phyloP scores from a whole-genome alignment of 768 basidiomycete species.

The Piloderma croceum region DNA sequence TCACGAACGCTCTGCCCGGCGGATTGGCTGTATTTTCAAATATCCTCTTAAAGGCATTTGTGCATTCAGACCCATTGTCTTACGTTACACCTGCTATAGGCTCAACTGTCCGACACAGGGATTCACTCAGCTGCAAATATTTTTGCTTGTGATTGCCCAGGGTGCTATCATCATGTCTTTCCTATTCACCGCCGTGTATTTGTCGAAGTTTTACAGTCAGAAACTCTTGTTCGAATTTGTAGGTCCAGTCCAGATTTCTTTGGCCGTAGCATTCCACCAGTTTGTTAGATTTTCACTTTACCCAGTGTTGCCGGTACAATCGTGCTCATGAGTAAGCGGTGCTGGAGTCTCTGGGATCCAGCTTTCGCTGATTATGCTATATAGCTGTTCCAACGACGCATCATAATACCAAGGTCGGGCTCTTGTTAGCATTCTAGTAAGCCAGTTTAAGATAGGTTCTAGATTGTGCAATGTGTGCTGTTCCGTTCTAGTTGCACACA shows the following conservation, averaged over 20 bases:
- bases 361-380: neutral
- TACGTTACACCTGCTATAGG: neutral
- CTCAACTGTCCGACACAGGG: slow-evolving; percentile 24
- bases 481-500: slow-evolving; percentile 33
- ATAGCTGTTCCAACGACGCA: slow-evolving; percentile 34
- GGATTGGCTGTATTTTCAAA: slow-evolving; percentile 50
- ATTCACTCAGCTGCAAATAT: slow-evolving; percentile 43
- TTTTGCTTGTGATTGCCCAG: slow-evolving; percentile 46
- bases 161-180: slow-evolving; percentile 39
- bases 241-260: slow-evolving; percentile 7
- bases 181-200: slow-evolving; percentile 37
- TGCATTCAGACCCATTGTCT: slow-evolving; percentile 13
- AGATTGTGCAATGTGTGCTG: neutral
- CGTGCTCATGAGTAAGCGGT: slow-evolving; percentile 35
- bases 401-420: slow-evolving; percentile 40
- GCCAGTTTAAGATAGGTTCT: slow-evolving; percentile 15
- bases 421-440: slow-evolving; percentile 46
- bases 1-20: slow-evolving; percentile 43
- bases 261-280: neutral
- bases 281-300: slow-evolving; percentile 35
- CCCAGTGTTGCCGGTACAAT: slow-evolving; percentile 47
- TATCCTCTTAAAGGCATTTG: slow-evolving; percentile 44
- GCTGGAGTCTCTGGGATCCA: neutral
- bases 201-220: slow-evolving; percentile 39
- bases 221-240: slow-evolving; percentile 42